A percentile compares a stretch with the other conserved stretches of the same genome.
These are phyloP conservation scores for Exophiala spinifera DNA, from an alignment of 2,329 filamentous ascomycete species.

Conservation along the genomic window DNA sequence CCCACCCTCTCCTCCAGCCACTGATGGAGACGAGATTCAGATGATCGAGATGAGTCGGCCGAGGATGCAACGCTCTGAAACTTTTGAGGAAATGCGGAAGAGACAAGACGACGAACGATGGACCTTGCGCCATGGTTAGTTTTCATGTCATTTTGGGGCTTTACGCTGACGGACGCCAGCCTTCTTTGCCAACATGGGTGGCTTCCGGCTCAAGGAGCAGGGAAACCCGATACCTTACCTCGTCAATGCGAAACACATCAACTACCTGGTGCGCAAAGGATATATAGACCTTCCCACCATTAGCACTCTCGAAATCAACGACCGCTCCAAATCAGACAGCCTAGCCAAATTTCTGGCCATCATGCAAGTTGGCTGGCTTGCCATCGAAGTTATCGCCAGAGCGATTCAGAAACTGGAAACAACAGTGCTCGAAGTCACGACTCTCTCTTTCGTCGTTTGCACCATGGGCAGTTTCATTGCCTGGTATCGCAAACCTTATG, in stretches of 20 bases:
- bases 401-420: slow-evolving; percentile 29
- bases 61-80: slow-evolving; percentile 8
- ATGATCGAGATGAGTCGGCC: slow-evolving; percentile 6
- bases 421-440: slow-evolving; percentile 27
- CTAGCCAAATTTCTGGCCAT: slow-evolving; percentile 30
- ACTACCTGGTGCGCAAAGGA: slow-evolving; percentile 7
- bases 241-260: slow-evolving; percentile 10
- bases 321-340: slow-evolving; percentile 18
- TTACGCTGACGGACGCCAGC: not conserved
- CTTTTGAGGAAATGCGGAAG: slow-evolving; percentile 3
- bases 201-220: slow-evolving; percentile 8
- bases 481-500: slow-evolving; percentile 27
- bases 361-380: slow-evolving; percentile 30
- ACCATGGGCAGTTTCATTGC: slow-evolving; percentile 24
- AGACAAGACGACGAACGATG: slow-evolving; percentile 7
- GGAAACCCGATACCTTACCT: not conserved
- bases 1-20: not conserved
- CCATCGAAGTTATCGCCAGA: slow-evolving; percentile 27
- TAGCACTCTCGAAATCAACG: slow-evolving; percentile 9
- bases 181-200: not conserved
- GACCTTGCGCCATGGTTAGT: slow-evolving; percentile 6
- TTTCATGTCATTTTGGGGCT: slow-evolving; percentile 1
- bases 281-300: slow-evolving; percentile 9
- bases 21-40: not conserved
- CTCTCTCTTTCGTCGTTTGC: slow-evolving; percentile 29